Evolutionary conservation across 1,284 basidiomycete genomes (phyloP).

Genomic region (Heterobasidion occidentale): DNA sequence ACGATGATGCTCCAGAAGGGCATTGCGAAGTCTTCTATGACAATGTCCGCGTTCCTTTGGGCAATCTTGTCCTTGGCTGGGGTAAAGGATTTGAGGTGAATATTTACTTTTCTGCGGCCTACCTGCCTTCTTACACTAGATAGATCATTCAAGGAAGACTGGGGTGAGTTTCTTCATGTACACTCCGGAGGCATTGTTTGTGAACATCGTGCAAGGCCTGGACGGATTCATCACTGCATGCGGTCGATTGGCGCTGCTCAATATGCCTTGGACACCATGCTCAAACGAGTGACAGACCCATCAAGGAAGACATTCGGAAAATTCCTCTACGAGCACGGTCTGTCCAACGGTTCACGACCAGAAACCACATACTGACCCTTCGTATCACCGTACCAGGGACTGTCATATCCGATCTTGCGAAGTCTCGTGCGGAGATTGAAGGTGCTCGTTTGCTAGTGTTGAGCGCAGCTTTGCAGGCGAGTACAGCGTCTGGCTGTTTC

Average conservation of each 20-base stretch:
- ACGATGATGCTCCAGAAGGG: conserved; percentile 92
- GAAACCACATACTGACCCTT: background rate
- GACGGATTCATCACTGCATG: conserved; percentile 98
- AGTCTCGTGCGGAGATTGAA: conserved; percentile 91
- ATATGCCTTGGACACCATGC: conserved; percentile 80
- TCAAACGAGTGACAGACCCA: conserved; percentile 90
- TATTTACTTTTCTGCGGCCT: background rate
- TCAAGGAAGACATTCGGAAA: conserved; percentile 92
- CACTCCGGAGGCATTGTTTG: background rate
- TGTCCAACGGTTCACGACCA: conserved; percentile 10
- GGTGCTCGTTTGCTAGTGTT: conserved; percentile 81
- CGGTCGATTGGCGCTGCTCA: conserved; percentile 88
- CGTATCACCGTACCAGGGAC: conserved; percentile 45
- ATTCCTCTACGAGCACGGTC: conserved; percentile 84
- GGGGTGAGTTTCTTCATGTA: conserved; percentile 45
- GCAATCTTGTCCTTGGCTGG: conserved; percentile 86
- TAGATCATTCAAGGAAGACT: conserved; percentile 96
- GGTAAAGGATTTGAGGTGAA: conserved; percentile 84
- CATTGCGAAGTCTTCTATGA: conserved; percentile 95
- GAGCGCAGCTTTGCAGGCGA: conserved; percentile 83
- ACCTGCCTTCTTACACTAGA: background rate
- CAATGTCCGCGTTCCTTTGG: conserved; percentile 82
- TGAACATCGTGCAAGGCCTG: conserved; percentile 49
- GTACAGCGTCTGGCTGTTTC: background rate
- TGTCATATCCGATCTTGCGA: conserved; percentile 85